A percentile compares a stretch with the other conserved stretches of the same genome.
Conservation (phyloP, 2,329 filamentous ascomycete genomes). For the Madurella fahalii region DNA sequence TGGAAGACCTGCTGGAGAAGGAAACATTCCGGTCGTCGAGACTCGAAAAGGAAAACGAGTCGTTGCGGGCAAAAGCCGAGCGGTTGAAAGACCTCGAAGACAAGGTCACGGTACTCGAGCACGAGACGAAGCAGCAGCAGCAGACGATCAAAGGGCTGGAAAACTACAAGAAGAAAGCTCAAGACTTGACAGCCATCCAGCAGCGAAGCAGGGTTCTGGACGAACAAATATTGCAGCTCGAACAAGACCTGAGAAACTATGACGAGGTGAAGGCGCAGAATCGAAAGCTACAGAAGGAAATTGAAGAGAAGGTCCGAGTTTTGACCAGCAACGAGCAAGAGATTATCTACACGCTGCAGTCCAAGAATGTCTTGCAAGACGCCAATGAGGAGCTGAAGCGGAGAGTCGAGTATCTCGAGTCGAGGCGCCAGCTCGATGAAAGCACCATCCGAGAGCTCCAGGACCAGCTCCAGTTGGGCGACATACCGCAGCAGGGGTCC, state of each 20-base stretch:
- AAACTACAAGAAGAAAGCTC: slow-evolving; percentile 35
- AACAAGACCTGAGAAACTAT: slow-evolving; percentile 32
- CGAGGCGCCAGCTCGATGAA: slow-evolving; percentile 25
- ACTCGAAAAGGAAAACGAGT: slow-evolving; percentile 46
- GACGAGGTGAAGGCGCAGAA: slow-evolving; percentile 34
- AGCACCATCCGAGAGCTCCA: slow-evolving; percentile 50
- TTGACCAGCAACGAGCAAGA: slow-evolving; percentile 51
- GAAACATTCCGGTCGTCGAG: slow-evolving; percentile 43
- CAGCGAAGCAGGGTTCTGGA: slow-evolving; percentile 41
- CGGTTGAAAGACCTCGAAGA: slow-evolving; percentile 53
- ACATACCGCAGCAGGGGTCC: slow-evolving; percentile 25
- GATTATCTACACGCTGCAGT: slow-evolving; percentile 30
- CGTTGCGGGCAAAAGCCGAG: slow-evolving; percentile 43
- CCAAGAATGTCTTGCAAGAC: slow-evolving; percentile 27
- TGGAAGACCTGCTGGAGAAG: slow-evolving; percentile 63
- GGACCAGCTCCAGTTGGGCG: slow-evolving; percentile 49
- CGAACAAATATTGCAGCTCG: slow-evolving; percentile 38
- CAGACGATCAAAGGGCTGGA: slow-evolving; percentile 35
- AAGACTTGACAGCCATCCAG: slow-evolving; percentile 35
- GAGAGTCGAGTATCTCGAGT: slow-evolving; percentile 26
- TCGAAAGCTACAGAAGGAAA: slow-evolving; percentile 40
- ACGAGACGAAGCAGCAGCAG: slow-evolving; percentile 42
- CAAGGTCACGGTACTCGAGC: slow-evolving; percentile 56
- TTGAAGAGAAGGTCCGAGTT: slow-evolving; percentile 40
- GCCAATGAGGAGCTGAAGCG: slow-evolving; percentile 26